Evolutionary conservation across 371 early-diverging fungal genomes (phyloP).

Genomic region (Mortierella sp.): DNA sequence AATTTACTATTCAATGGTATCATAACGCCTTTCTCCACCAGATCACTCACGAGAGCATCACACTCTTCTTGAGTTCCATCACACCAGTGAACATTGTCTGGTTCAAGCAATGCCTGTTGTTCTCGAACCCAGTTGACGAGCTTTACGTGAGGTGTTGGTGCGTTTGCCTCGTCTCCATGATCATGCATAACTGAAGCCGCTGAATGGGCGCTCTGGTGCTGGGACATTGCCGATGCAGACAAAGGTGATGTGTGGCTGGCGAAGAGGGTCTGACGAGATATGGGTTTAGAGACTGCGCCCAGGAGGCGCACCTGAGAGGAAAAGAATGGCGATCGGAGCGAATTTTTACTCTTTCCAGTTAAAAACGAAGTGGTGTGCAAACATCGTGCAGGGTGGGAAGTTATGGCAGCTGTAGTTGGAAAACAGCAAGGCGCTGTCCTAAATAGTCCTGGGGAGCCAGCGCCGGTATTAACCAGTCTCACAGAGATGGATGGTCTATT

Average conservation of each 20-base stretch:
- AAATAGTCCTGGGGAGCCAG: not conserved
- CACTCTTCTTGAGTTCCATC: slow-evolving; percentile 58
- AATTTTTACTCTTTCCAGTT: slow-evolving; percentile 9
- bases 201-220: slow-evolving; percentile 24
- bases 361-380: slow-evolving; percentile 27
- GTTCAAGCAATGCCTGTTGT: slow-evolving; percentile 45
- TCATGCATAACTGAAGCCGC: slow-evolving; percentile 11
- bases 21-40: slow-evolving; percentile 69
- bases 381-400: slow-evolving; percentile 4
- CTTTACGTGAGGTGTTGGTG: slow-evolving; percentile 37
- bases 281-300: slow-evolving; percentile 42
- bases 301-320: slow-evolving; percentile 26
- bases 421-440: not conserved
- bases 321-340: slow-evolving; percentile 8
- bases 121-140: slow-evolving; percentile 50
- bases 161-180: not conserved
- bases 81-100: slow-evolving; percentile 54
- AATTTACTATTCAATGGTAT: slow-evolving; percentile 67
- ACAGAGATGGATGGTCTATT: slow-evolving; percentile 35
- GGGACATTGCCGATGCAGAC: slow-evolving; percentile 36
- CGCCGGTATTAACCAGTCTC: slow-evolving; percentile 15
- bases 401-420: not conserved
- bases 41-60: slow-evolving; percentile 22
- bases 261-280: slow-evolving; percentile 41
- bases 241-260: slow-evolving; percentile 41